These are phyloP conservation scores for Pleurotus pulmonarius DNA, from an alignment of 768 basidiomycete genomes.

Conservation along the genomic window DNA sequence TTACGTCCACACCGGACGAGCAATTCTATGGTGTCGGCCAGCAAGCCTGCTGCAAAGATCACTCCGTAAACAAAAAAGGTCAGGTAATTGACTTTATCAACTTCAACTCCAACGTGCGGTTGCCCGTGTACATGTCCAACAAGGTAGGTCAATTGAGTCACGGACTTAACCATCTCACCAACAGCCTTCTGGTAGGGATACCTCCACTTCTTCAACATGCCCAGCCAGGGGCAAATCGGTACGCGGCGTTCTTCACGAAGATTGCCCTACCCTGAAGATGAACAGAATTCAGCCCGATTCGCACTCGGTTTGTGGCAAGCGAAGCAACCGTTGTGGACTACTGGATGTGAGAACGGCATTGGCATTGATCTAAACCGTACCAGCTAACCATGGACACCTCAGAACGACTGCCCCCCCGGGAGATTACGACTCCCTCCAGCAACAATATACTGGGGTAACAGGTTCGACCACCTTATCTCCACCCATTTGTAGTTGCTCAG, in stretches of 20 bases:
- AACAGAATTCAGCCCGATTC: conserved; percentile 26
- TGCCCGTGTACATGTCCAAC: conserved; percentile 34
- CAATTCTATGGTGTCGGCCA: conserved; percentile 33
- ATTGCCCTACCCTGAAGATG: too few relatives aligned
- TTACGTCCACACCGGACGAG: conserved; percentile 26
- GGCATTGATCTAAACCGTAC: background rate
- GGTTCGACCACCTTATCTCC: conserved; percentile 14
- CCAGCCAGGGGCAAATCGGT: conserved; percentile 32
- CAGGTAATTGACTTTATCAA: conserved; percentile 33
- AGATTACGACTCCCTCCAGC: conserved; percentile 31
- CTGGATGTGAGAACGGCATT: conserved; percentile 22
- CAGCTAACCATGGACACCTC: background rate
- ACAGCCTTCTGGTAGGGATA: conserved; percentile 20
- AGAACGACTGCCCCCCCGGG: conserved; percentile 30
- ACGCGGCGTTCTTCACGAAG: background rate
- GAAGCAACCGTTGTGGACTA: conserved; percentile 32
- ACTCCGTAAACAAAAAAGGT: conserved; percentile 34
- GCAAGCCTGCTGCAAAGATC: conserved; percentile 32
- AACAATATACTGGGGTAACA: conserved; percentile 31
- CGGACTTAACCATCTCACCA: too few relatives aligned
- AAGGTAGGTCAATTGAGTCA: conserved; percentile 17
- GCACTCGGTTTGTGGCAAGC: conserved; percentile 27
- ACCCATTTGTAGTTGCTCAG: background rate
- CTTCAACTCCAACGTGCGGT: conserved; percentile 29
- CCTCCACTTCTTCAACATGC: conserved; percentile 32